These are phyloP conservation scores for Corchorus capsularis DNA, from an alignment of 345 rosid genomes.

Conservation along the genomic window DNA sequence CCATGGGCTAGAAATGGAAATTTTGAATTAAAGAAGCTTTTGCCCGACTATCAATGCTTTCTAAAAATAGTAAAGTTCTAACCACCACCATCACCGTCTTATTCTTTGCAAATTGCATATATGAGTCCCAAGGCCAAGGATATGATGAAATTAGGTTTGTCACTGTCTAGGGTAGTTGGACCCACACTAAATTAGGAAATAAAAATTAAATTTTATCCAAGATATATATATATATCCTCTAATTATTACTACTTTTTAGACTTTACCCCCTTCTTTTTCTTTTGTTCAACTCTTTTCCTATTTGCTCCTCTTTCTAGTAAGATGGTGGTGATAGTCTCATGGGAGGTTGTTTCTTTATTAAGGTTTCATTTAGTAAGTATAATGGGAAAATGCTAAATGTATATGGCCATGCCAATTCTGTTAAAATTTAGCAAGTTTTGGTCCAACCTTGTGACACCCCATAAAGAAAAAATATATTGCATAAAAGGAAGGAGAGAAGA, in stretches of 20 bases:
- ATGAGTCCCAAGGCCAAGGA: neutral
- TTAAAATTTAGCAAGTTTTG: constrained; percentile 6
- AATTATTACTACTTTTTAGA: neutral
- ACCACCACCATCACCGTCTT: constrained; percentile 23
- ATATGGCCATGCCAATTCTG: neutral
- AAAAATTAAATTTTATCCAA: no score
- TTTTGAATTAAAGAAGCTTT: constrained; percentile 23
- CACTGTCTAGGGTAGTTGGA: constrained; percentile 26
- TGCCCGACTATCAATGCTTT: constrained; percentile 26
- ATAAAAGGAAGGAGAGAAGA: neutral
- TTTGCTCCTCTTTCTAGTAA: constrained; percentile 12
- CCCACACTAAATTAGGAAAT: constrained; percentile 11
- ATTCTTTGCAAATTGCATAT: neutral
- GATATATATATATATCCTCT: neutral
- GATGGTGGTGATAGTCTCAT: neutral
- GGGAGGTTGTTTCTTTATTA: neutral
- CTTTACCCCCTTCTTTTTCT: neutral
- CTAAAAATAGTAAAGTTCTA: constrained; percentile 28
- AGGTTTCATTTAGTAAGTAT: neutral
- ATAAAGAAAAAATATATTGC: neutral
- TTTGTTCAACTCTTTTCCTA: neutral
- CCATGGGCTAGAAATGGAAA: constrained; percentile 23
- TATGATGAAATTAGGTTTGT: neutral
- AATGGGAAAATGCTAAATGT: neutral
- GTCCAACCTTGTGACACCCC: constrained; percentile 8